Evolutionary conservation across 495 filamentous ascomycete species (phyloP).

Genomic region (Aspergillus hancockii): DNA sequence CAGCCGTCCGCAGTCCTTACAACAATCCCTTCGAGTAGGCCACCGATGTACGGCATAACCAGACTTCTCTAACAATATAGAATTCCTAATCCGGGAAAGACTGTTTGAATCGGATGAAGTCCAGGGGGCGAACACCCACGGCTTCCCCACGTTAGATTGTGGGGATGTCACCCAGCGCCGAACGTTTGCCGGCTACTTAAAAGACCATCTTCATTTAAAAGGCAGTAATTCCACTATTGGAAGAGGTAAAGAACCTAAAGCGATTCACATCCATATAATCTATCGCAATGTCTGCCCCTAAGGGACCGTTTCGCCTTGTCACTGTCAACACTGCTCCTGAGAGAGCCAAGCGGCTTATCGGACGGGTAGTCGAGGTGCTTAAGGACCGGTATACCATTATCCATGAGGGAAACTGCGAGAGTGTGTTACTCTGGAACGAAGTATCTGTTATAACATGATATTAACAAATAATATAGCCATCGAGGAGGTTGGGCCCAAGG

Average conservation of each 20-base stretch:
- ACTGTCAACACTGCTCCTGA: constrained; percentile 71
- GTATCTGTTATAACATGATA: not conserved
- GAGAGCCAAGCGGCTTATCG: constrained; percentile 61
- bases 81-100: not conserved
- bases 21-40: not conserved
- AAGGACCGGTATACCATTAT: constrained; percentile 61
- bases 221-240: not conserved
- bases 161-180: constrained; percentile 15
- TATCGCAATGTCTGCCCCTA: constrained; percentile 45
- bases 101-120: constrained; percentile 6
- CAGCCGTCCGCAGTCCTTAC: not conserved
- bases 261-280: constrained; percentile 1
- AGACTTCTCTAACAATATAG: not conserved
- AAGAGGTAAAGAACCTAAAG: not conserved
- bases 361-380: constrained; percentile 56
- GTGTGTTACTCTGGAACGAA: constrained; percentile 33
- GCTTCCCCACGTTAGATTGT: constrained; percentile 19
- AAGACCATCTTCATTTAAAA: not conserved
- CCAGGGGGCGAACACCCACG: constrained; percentile 6
- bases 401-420: constrained; percentile 58
- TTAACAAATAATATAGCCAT: constrained; percentile 37
- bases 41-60: not conserved
- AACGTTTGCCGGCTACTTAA: not conserved
- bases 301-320: constrained; percentile 61
- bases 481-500: constrained; percentile 52